Conservation (phyloP, 305 asterid species). For the Plantago lanceolata region DNA sequence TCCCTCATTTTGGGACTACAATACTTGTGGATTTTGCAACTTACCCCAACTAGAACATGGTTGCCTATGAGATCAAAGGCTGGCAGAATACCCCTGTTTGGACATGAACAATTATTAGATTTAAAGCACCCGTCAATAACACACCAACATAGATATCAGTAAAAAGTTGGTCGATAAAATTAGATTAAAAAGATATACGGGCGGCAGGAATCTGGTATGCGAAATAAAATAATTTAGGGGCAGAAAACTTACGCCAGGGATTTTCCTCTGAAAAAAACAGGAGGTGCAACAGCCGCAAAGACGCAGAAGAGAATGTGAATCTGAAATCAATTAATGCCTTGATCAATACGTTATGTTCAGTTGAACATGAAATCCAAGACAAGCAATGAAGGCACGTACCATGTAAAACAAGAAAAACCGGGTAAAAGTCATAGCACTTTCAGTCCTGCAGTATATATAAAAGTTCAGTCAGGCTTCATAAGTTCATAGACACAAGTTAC, state of each 20-base stretch:
- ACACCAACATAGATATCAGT: background rate
- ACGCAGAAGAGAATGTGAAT: slow-evolving; percentile 80
- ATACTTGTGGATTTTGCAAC: slow-evolving; percentile 19
- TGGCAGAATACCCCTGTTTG: slow-evolving; percentile 89
- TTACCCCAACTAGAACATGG: slow-evolving; percentile 78
- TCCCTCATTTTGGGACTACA: no score
- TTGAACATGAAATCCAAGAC: background rate
- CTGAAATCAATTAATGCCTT: slow-evolving; percentile 46
- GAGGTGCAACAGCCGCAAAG: slow-evolving; percentile 88
- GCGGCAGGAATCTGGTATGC: background rate
- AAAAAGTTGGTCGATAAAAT: no score
- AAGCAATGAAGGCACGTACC: slow-evolving; percentile 23
- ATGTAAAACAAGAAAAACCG: slow-evolving; percentile 69
- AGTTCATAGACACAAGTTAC: slow-evolving; percentile 1
- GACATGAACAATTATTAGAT: slow-evolving; percentile 26
- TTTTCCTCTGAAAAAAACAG: slow-evolving; percentile 71
- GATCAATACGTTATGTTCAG: slow-evolving; percentile 7
- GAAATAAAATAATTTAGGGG: background rate
- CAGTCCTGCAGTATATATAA: slow-evolving; percentile 49
- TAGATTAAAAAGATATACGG: background rate
- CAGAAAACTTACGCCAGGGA: slow-evolving; percentile 65
- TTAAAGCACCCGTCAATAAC: slow-evolving; percentile 13
- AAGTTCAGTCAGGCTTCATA: slow-evolving; percentile 9
- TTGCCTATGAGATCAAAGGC: slow-evolving; percentile 74
- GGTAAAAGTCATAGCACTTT: slow-evolving; percentile 79